Base-by-base conservation (phyloP, 257 asterid genomes). In the Coffea canephora region DNA sequence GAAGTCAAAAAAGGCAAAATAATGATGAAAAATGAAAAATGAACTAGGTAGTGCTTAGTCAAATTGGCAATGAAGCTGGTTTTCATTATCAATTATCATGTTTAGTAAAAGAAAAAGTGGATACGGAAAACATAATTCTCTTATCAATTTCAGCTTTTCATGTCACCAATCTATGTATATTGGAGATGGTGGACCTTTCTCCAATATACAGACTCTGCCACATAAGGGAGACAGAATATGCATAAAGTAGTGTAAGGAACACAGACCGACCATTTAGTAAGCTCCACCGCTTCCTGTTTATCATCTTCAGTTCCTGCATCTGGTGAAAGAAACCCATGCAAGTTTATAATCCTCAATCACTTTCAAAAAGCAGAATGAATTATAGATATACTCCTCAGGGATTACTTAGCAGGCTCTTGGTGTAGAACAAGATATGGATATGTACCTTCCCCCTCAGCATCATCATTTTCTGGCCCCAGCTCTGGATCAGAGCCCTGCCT, bases 401-500 rank as follows among this genome's bases (percentile, higher is more conserved):
- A 57, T 19, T 39, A 4, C 64, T 18, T 19, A n/a, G 64, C 64
- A 57, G 8, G n/a, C 65, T 48, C n/a, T 9, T 23, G 27, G 45
- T n/a, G 23, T 64, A 74, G 67, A 39, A 39, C 7, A 34, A 68
- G 27, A 9, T 14, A 52, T 45, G 74, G 6, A 48, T 0, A 16
- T 72, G 80, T 88, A 92, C 97, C 98, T 87, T 91, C 90, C 69
- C 79, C 85, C 69, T 61, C 87, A 80, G 57, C 88, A 75, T 71
- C 89, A 78, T 79, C 97, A 74, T 78, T 84, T 85, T 90, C 96
- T 49, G 83, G 81, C 69, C 82, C 96, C 1, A 89, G 83, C 45
- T 91, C 97, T 0, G 92, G 83, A 83, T 70, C 93, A 45, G 96
- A 88, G 39, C 91, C 93, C 97, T 98, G 93, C 73, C 97, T 86